phyloP scores from a whole-genome alignment of 2,329 filamentous ascomycete species.

The Aspergillus quadricinctus region DNA sequence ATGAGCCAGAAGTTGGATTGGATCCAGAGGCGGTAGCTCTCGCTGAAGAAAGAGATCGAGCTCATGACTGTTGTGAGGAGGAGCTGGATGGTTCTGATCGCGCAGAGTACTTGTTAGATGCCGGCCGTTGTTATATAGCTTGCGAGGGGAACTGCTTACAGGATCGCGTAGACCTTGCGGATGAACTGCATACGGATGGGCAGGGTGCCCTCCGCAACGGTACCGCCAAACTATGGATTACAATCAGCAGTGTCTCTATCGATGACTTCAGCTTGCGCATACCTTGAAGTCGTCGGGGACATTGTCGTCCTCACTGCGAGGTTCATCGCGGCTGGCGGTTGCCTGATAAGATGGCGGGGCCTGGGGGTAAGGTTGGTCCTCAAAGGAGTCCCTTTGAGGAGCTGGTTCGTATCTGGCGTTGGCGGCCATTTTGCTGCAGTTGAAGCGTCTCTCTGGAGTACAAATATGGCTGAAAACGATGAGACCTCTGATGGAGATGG shows the following conservation, averaged over 20 bases:
- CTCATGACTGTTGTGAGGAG: conserved; percentile 77
- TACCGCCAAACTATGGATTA: conserved; percentile 71
- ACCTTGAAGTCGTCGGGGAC: conserved; percentile 97
- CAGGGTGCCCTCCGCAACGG: conserved; percentile 86
- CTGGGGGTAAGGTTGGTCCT: conserved; percentile 65
- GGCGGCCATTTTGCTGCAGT: conserved; percentile 55
- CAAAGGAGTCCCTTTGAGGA: conserved; percentile 80
- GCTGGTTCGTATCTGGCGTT: conserved; percentile 79
- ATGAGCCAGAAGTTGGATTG: conserved; percentile 78
- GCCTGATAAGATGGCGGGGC: conserved; percentile 78
- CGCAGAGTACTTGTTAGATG: background rate
- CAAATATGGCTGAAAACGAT: background rate
- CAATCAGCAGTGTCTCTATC: conserved; percentile 8
- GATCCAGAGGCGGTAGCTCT: conserved; percentile 78
- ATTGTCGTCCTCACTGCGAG: conserved; percentile 81
- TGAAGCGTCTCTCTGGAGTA: background rate
- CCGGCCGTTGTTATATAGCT: background rate
- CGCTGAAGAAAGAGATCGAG: conserved; percentile 79
- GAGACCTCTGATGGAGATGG: background rate
- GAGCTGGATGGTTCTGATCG: conserved; percentile 72
- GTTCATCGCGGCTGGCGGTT: conserved; percentile 56
- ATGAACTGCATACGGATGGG: conserved; percentile 97
- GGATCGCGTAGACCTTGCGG: conserved; percentile 95
- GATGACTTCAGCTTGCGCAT: conserved; percentile 4
- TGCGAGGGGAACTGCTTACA: conserved; percentile 48